These are phyloP conservation scores for Pythium folliculosum DNA, from an alignment of 352 stramenopile species.

Conservation along the genomic window DNA sequence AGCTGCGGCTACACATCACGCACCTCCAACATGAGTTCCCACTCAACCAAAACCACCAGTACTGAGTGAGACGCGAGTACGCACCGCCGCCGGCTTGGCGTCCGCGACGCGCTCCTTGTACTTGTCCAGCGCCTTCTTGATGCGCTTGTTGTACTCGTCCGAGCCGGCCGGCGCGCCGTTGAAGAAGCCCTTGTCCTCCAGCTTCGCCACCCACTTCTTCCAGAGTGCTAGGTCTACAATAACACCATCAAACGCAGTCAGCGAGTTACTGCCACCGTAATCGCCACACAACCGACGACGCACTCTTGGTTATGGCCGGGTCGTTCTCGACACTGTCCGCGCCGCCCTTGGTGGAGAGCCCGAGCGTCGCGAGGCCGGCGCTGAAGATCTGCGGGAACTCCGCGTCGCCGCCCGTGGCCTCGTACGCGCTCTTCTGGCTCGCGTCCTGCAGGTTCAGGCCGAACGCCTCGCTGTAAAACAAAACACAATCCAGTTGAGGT, in stretches of 20 bases:
- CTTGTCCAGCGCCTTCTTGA: conserved; percentile 79
- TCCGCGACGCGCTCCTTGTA: conserved; percentile 89
- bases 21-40: background rate
- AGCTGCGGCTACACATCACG: conserved; percentile 33
- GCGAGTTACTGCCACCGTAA: background rate
- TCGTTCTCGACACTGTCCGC: conserved; percentile 40
- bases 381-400: conserved; percentile 74
- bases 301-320: conserved; percentile 77
- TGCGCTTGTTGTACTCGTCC: conserved; percentile 58
- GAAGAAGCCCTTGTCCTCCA: conserved; percentile 87
- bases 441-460: conserved; percentile 58
- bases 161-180: conserved; percentile 57
- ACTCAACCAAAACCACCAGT: background rate
- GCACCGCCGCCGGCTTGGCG: conserved; percentile 47
- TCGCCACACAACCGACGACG: background rate
- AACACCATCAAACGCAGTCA: background rate
- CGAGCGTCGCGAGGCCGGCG: conserved; percentile 63
- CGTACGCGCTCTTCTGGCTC: conserved; percentile 52
- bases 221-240: conserved; percentile 74
- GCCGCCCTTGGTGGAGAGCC: conserved; percentile 46
- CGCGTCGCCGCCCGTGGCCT: conserved; percentile 37
- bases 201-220: conserved; percentile 87
- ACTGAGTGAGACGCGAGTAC: background rate
- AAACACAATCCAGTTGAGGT: background rate
- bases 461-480: conserved; percentile 63